Evolutionary conservation across 2,329 filamentous ascomycete species (phyloP).

Genomic region (Acephala macrosclerotiorum): DNA sequence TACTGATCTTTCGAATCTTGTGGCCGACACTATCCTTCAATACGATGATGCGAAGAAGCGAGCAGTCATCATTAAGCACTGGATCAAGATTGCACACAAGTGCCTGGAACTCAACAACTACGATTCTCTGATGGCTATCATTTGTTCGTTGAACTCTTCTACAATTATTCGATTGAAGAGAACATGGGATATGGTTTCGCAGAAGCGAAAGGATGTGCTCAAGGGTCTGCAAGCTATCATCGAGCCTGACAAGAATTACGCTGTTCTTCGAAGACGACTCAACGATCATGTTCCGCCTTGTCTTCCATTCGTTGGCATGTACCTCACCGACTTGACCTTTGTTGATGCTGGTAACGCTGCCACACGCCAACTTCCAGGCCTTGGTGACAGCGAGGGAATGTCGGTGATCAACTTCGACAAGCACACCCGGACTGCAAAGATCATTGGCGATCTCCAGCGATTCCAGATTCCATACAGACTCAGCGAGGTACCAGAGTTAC

Average conservation of each 20-base stretch:
- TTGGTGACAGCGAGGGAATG: conserved; percentile 66
- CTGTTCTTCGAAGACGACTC: conserved; percentile 81
- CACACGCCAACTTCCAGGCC: conserved; percentile 74
- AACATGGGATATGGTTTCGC: conserved; percentile 90
- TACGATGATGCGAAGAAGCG: conserved; percentile 93
- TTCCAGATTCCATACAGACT: conserved; percentile 95
- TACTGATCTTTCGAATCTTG: conserved; percentile 90
- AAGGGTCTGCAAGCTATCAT: conserved; percentile 84
- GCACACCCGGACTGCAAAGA: conserved; percentile 91
- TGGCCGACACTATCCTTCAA: conserved; percentile 90
- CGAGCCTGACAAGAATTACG: conserved; percentile 90
- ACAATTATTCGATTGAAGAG: conserved; percentile 87
- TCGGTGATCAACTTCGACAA: conserved; percentile 98
- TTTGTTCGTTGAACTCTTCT: conserved; percentile 91
- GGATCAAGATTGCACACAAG: conserved; percentile 92
- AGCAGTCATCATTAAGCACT: conserved; percentile 91
- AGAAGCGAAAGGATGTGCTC: conserved; percentile 81
- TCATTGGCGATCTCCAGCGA: conserved; percentile 93
- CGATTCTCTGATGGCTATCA: conserved; percentile 95
- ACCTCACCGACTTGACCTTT: conserved; percentile 94
- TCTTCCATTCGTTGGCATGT: conserved; percentile 94
- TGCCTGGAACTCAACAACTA: conserved; percentile 94
- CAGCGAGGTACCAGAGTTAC: conserved; percentile 83
- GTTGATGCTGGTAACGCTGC: conserved; percentile 93
- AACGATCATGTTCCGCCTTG: conserved; percentile 90